A percentile compares a stretch with the other conserved stretches of the same genome.
These are phyloP conservation scores for Fusarium sp. DNA, from an alignment of 2,329 filamentous ascomycete genomes.

Conservation along the genomic window DNA sequence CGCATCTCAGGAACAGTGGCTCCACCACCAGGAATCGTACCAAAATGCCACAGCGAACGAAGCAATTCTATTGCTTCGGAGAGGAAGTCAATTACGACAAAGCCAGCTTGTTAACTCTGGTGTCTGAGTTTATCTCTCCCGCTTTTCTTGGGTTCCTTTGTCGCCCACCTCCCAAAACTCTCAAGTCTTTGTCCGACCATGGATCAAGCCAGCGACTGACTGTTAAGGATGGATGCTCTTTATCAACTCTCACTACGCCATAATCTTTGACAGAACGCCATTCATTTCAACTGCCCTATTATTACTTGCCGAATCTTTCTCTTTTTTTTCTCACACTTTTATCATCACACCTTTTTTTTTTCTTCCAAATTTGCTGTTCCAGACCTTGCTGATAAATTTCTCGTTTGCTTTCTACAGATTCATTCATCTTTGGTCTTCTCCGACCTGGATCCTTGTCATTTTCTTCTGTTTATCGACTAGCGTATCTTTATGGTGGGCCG, in stretches of 20 bases:
- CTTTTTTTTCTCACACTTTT: background rate
- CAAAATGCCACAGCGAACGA: slow-evolving; percentile 40
- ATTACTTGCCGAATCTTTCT: background rate
- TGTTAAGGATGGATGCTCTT: slow-evolving; percentile 29
- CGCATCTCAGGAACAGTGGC: slow-evolving; percentile 42
- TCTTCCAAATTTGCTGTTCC: slow-evolving; percentile 5
- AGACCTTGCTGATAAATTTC: slow-evolving; percentile 47
- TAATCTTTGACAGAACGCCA: slow-evolving; percentile 13
- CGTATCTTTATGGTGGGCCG: slow-evolving; percentile 44
- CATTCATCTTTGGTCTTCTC: slow-evolving; percentile 30
- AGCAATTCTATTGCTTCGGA: slow-evolving; percentile 35
- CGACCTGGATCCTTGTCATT: slow-evolving; percentile 40
- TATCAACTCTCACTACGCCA: slow-evolving; percentile 21
- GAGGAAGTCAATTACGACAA: slow-evolving; percentile 32
- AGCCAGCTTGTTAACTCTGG: slow-evolving; percentile 42
- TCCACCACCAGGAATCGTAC: slow-evolving; percentile 42
- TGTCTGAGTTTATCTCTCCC: slow-evolving; percentile 18
- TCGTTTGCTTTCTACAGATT: slow-evolving; percentile 45
- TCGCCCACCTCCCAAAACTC: slow-evolving; percentile 29
- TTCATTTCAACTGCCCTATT: background rate
- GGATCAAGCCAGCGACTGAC: slow-evolving; percentile 23
- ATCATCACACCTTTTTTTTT: background rate
- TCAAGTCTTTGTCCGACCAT: slow-evolving; percentile 46
- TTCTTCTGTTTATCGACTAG: slow-evolving; percentile 42
- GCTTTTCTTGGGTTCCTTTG: slow-evolving; percentile 35